Base-by-base conservation (phyloP, 805 yeast species). In the Wickerhamiella slavikovae region DNA sequence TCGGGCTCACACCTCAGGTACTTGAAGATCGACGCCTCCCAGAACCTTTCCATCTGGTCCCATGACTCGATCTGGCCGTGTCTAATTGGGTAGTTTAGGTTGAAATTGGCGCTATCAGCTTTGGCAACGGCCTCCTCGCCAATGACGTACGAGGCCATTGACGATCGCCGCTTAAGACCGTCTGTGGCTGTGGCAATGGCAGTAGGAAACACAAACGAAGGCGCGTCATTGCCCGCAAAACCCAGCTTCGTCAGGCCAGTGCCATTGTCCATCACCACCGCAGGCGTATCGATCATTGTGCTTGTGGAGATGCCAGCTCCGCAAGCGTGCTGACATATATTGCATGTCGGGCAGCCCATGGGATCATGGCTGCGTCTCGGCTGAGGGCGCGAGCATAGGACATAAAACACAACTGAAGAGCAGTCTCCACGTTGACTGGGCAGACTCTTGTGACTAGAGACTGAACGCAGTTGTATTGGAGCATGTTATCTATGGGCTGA, bases 1-100 rank as follows among this genome's bases (percentile, higher is more conserved):
- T 89, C 99, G 11, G 99, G 99, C 56, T 89, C 98, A 51, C 96
- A 80, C 52, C 94, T 71, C 43, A 89, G 65, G 51, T 89, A 89
- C 57, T 89, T 85, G 62, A 89, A 89, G 47, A 89, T 83, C 27
- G 93, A 79, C 46, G 78, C 77, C 49, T 89, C 96, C 98, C 98
- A 89, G 54, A 82, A 85, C 50, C 98, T 66, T 55, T 89, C 98
- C 98, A 89, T 89, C 49, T 89, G 95, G 57, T 89, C 98, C 98
- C 98, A 89, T 53, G 89, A 80, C 54, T 89, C 98, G 38, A 89
- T 76, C 60, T 89, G 98, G 16, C 98, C 98, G 49, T 89, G 98
- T 53, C 82, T 75, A 36, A 89, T 82, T 13, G 98, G 98, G 47
- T 89, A 89, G 38, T 71, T 68, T 35, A 89, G 59, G 17, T 83